phyloP scores from a whole-genome alignment of 805 yeast genomes.

The Zygotorulaspora chibaensis region DNA sequence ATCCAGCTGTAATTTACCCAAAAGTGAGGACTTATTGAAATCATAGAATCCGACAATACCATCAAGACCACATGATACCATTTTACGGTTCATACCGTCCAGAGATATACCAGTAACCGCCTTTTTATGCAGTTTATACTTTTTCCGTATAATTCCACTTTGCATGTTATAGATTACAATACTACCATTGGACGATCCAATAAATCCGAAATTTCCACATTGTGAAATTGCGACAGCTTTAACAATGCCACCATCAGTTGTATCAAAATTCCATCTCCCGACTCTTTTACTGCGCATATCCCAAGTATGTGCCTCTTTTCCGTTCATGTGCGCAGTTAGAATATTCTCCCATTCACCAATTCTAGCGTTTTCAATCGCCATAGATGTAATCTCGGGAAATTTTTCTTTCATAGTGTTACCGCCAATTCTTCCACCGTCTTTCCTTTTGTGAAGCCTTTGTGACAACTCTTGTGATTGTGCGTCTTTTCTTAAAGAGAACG shows the following conservation, averaged over 20 bases:
- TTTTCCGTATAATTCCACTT: slow-evolving; percentile 77
- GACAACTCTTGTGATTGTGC: slow-evolving; percentile 94
- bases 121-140: slow-evolving; percentile 64
- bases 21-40: slow-evolving; percentile 63
- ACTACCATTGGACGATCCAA: slow-evolving; percentile 84
- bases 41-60: slow-evolving; percentile 85
- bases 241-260: slow-evolving; percentile 75
- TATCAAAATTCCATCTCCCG: slow-evolving; percentile 65
- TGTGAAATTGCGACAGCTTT: slow-evolving; percentile 75
- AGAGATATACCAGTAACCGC: slow-evolving; percentile 84
- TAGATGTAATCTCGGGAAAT: slow-evolving; percentile 67
- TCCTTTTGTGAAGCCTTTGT: slow-evolving; percentile 53
- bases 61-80: slow-evolving; percentile 86
- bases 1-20: slow-evolving; percentile 63
- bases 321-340: slow-evolving; percentile 82
- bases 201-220: slow-evolving; percentile 92
- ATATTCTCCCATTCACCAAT: slow-evolving; percentile 93
- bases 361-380: slow-evolving; percentile 70
- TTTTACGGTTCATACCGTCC: slow-evolving; percentile 84
- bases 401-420: slow-evolving; percentile 64
- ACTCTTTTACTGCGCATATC: slow-evolving; percentile 71
- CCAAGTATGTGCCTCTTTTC: slow-evolving; percentile 87
- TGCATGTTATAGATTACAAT: slow-evolving; percentile 86
- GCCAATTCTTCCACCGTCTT: slow-evolving; percentile 47
- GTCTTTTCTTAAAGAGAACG: slow-evolving; percentile 87